Conservation (phyloP, 331 rosid species). For the Phaseolus coccineus region DNA sequence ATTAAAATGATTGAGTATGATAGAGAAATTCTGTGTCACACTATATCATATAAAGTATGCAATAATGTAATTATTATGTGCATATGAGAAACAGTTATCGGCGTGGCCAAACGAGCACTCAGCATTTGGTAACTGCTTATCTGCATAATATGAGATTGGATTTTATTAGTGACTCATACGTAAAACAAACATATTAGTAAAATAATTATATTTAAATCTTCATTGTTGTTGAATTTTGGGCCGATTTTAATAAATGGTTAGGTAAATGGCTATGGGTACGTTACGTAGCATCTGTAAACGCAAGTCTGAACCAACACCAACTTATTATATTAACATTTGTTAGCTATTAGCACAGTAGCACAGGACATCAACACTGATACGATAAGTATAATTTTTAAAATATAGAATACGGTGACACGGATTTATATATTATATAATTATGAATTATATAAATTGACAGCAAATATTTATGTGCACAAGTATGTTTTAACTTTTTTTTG, state of each 20-base stretch:
- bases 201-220: background rate
- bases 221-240: background rate
- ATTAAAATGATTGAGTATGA: background rate
- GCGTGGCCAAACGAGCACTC: background rate
- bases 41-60: background rate
- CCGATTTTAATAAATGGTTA: background rate
- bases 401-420: too few species aligned
- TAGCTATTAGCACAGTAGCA: too few species aligned
- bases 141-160: background rate
- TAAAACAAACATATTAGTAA: background rate
- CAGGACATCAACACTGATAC: too few species aligned
- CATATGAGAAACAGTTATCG: background rate
- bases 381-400: too few species aligned
- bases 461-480: too few species aligned
- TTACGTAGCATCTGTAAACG: background rate
- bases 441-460: too few species aligned
- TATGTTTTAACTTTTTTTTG: too few species aligned
- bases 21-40: too few species aligned
- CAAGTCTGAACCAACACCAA: background rate
- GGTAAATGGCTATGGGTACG: background rate
- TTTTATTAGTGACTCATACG: background rate
- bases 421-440: too few species aligned
- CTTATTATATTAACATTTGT: too few species aligned
- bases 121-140: background rate
- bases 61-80: background rate